A percentile compares a stretch with the other conserved stretches of the same genome.
Conservation (phyloP, 208 protist genomes). For the Tritrichomonas foetus region DNA sequence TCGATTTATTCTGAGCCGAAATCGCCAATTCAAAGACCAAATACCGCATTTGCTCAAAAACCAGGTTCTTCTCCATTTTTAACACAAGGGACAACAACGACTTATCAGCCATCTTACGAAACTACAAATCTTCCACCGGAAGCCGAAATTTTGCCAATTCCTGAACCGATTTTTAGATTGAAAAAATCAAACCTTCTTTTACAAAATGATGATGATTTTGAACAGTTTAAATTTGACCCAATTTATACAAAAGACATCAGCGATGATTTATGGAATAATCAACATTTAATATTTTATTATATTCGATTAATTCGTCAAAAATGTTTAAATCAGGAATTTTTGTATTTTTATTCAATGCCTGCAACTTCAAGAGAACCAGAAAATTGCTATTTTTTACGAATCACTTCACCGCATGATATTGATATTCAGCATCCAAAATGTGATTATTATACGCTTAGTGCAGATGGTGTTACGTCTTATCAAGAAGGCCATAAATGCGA, state of each 20-base stretch:
- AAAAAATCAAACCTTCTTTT: slow-evolving; percentile 8
- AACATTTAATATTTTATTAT: slow-evolving; percentile 18
- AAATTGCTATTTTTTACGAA: neutral
- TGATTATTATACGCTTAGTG: neutral
- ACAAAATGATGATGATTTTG: neutral
- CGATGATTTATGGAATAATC: slow-evolving; percentile 1
- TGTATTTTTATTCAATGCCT: neutral
- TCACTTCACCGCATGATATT: neutral
- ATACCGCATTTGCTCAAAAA: neutral
- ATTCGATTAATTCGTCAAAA: slow-evolving; percentile 39
- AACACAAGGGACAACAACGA: too few relatives aligned
- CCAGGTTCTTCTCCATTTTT: neutral
- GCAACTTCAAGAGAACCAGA: neutral
- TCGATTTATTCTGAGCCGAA: too few relatives aligned
- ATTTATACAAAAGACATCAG: neutral
- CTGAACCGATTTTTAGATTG: neutral
- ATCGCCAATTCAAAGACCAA: neutral
- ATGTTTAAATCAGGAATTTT: neutral
- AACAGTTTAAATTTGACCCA: slow-evolving; percentile 15
- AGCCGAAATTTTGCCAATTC: neutral
- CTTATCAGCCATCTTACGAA: neutral
- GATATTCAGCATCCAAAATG: neutral
- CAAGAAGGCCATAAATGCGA: neutral
- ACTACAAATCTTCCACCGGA: neutral
- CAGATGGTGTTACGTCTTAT: slow-evolving; percentile 9